Evolutionary conservation across 2,329 filamentous ascomycete species (phyloP).

Genomic region (Aspergillus glaucus): DNA sequence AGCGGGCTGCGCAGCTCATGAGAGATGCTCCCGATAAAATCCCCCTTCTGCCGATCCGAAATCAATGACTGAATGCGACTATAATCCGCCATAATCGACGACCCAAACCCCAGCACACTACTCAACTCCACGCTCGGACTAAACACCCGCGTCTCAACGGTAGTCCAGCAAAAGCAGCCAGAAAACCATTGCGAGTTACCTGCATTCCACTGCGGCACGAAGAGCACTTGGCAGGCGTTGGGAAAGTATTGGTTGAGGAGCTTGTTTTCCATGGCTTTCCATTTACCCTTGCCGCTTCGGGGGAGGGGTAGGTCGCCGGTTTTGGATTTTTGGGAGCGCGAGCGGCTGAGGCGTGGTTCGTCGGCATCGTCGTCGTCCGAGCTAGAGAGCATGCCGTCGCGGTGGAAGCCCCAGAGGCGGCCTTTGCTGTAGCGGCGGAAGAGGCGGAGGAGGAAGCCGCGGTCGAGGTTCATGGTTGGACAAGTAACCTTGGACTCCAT

Average conservation of each 20-base stretch:
- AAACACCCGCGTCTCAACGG: conserved; percentile 31
- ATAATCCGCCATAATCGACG: conserved; percentile 39
- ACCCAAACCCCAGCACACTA: conserved; percentile 37
- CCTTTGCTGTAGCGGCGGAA: conserved; percentile 43
- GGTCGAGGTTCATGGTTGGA: conserved; percentile 27
- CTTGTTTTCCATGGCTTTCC: conserved; percentile 31
- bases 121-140: conserved; percentile 33
- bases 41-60: conserved; percentile 38
- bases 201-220: conserved; percentile 48
- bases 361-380: conserved; percentile 37
- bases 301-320: conserved; percentile 9
- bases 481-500: conserved; percentile 21
- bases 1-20: conserved; percentile 39
- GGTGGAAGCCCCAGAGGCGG: conserved; percentile 45
- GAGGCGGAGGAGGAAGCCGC: conserved; percentile 27
- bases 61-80: conserved; percentile 38
- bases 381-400: conserved; percentile 37
- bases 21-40: conserved; percentile 41
- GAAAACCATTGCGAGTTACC: conserved; percentile 43
- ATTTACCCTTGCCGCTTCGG: conserved; percentile 18
- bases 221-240: conserved; percentile 42
- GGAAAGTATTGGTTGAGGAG: conserved; percentile 43
- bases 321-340: conserved; percentile 9
- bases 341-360: neutral
- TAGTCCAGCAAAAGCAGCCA: conserved; percentile 41